Percentiles rank a stretch among this genome's conserved stretches.
These are phyloP conservation scores for Verticillium albo-atrum DNA, from an alignment of 2,329 filamentous ascomycete genomes.

Conservation along the genomic window DNA sequence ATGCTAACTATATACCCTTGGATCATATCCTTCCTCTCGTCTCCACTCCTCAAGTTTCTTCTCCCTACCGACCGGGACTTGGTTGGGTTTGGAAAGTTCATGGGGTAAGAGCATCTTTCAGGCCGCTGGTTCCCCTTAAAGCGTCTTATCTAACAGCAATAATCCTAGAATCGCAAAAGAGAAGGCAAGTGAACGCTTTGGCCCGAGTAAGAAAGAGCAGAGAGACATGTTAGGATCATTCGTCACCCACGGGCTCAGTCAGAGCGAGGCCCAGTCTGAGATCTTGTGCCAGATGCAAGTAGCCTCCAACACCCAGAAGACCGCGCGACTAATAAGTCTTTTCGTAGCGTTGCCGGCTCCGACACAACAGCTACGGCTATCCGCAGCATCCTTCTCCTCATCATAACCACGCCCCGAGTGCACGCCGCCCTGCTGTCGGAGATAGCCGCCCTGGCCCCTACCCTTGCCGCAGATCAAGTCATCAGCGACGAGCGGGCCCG, in stretches of 20 bases:
- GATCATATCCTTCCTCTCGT: no score
- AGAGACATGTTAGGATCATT: slow-evolving; percentile 48
- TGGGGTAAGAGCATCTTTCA: slow-evolving; percentile 17
- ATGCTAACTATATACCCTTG: no score
- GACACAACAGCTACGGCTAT: slow-evolving; percentile 30
- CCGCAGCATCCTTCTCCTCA: slow-evolving; percentile 44
- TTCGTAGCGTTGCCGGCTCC: slow-evolving; percentile 12
- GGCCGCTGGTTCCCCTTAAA: no score
- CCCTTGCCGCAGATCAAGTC: no score
- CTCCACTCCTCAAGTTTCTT: slow-evolving; percentile 10
- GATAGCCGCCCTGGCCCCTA: slow-evolving; percentile 26
- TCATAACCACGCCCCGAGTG: slow-evolving; percentile 43
- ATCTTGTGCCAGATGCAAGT: slow-evolving; percentile 17
- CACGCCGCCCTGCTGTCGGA: slow-evolving; percentile 43
- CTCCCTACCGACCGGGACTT: slow-evolving; percentile 34
- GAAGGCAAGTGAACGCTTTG: slow-evolving; percentile 40
- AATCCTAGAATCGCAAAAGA: slow-evolving; percentile 35
- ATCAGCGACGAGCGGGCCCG: slow-evolving; percentile 27
- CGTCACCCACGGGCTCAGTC: slow-evolving; percentile 31
- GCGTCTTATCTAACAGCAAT: no score
- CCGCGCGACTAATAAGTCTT: no score
- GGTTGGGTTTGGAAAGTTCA: slow-evolving; percentile 32
- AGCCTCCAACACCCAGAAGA: no score
- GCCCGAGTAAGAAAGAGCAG: slow-evolving; percentile 33
- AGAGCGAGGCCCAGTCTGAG: slow-evolving; percentile 37